These are phyloP conservation scores for Xanthoconium purpureum DNA, from an alignment of 768 basidiomycete genomes.

Conservation along the genomic window DNA sequence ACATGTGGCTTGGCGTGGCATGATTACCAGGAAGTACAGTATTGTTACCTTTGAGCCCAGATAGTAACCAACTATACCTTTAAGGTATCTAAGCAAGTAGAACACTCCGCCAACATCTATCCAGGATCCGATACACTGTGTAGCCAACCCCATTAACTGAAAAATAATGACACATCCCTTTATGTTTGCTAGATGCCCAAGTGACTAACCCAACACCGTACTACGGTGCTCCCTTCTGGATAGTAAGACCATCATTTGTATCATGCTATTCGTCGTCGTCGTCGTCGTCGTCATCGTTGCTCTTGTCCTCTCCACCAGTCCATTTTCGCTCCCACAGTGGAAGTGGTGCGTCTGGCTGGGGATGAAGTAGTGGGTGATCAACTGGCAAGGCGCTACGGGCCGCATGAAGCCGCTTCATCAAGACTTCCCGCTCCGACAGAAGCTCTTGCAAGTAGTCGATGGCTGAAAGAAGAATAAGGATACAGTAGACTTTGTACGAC, in stretches of 20 bases:
- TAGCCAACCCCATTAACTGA: slow-evolving; percentile 23
- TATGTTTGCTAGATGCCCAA: slow-evolving; percentile 1
- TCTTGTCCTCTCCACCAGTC: slow-evolving; percentile 66
- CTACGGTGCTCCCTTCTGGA: not conserved
- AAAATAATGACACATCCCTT: slow-evolving; percentile 23
- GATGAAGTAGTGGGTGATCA: slow-evolving; percentile 53
- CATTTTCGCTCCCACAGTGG: slow-evolving; percentile 82
- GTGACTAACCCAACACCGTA: not conserved
- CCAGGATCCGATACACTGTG: slow-evolving; percentile 6
- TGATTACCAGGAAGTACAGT: not conserved
- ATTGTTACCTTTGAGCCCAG: not conserved
- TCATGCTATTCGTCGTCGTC: slow-evolving; percentile 42
- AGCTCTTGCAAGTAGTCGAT: slow-evolving; percentile 81
- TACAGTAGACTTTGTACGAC: not conserved
- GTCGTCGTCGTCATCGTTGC: slow-evolving; percentile 45
- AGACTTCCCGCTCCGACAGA: slow-evolving; percentile 52
- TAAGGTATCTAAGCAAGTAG: slow-evolving; percentile 21
- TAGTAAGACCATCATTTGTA: not conserved
- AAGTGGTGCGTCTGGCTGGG: slow-evolving; percentile 23
- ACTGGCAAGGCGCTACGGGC: slow-evolving; percentile 57
- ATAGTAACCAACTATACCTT: not conserved
- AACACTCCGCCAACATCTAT: slow-evolving; percentile 1
- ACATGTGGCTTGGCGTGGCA: not conserved
- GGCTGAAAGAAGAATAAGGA: slow-evolving; percentile 42
- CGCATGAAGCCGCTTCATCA: slow-evolving; percentile 56